Percentiles rank a stretch among this genome's conserved stretches.
Evolutionary conservation across 139 green algal species (phyloP).

Genomic region (Spirogloea muscicola): DNA sequence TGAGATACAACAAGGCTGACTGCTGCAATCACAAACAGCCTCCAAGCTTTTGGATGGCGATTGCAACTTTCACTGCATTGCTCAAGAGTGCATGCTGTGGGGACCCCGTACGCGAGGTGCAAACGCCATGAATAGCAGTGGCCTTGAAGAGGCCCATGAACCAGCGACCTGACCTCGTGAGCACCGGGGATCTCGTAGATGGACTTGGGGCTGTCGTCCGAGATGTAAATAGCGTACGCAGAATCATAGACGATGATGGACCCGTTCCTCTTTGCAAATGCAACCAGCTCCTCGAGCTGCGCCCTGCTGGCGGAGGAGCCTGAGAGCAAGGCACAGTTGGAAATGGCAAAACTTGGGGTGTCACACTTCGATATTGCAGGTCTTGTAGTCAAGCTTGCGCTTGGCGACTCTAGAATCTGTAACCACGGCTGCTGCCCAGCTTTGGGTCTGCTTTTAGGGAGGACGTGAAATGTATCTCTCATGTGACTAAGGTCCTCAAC

Average conservation of each 20-base stretch:
- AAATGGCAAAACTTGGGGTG: background rate
- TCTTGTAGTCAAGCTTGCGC: background rate
- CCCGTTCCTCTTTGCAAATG: slow-evolving; percentile 74
- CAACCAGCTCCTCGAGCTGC: slow-evolving; percentile 87
- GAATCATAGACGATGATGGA: slow-evolving; percentile 94
- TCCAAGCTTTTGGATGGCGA: too few species aligned
- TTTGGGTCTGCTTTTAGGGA: background rate
- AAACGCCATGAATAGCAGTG: too few species aligned
- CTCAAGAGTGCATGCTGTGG: too few species aligned
- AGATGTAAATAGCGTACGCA: slow-evolving; percentile 94
- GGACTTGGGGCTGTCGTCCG: slow-evolving; percentile 79
- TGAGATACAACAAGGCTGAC: too few species aligned
- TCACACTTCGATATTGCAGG: background rate
- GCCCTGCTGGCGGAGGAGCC: slow-evolving; percentile 74
- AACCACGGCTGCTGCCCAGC: background rate
- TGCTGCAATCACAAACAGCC: too few species aligned
- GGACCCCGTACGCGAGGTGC: too few species aligned
- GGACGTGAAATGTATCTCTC: background rate
- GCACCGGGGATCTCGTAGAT: slow-evolving; percentile 93
- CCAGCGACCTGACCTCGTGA: slow-evolving; percentile 13
- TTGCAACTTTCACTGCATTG: too few species aligned
- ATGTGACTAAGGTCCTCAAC: background rate
- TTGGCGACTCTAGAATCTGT: background rate
- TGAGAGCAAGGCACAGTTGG: background rate
- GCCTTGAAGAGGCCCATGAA: too few species aligned